Percentiles rank a stretch among this genome's conserved stretches.
phyloP scores from a whole-genome alignment of 208 protist species.

The Naegleria gruberi region DNA sequence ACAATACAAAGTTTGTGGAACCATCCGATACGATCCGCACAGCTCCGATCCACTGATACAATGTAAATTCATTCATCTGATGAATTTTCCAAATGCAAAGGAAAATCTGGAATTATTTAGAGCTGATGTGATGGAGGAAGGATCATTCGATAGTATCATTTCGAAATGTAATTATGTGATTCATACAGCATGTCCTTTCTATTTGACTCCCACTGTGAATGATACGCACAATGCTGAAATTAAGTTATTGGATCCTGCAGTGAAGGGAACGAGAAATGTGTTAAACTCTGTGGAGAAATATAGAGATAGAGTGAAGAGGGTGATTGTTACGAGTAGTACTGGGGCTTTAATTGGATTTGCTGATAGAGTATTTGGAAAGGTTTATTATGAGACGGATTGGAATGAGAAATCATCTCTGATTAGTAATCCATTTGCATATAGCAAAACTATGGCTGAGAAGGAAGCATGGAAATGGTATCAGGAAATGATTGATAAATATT shows the following conservation, averaged over 20 bases:
- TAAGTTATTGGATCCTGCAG: slow-evolving; percentile 12
- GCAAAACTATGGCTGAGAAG: background rate
- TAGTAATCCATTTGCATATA: background rate
- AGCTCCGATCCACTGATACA: background rate
- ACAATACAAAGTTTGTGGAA: background rate
- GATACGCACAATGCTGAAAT: background rate
- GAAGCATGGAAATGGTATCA: background rate
- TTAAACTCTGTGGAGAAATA: background rate
- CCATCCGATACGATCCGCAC: background rate
- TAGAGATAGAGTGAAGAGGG: background rate
- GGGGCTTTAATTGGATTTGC: background rate
- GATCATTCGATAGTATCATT: slow-evolving; percentile 2
- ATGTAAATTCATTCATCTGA: background rate
- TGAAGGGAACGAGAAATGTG: slow-evolving; percentile 18
- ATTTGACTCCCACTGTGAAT: background rate
- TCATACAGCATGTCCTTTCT: slow-evolving; percentile 14
- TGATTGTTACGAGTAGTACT: background rate
- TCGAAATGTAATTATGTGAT: background rate
- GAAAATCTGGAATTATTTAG: background rate
- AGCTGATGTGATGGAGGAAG: background rate
- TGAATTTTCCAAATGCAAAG: background rate
- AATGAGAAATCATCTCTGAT: background rate
- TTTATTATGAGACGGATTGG: background rate
- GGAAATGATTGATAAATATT: background rate
- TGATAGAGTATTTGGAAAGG: background rate